Evolutionary conservation across 768 basidiomycete genomes (phyloP).

Genomic region (Mycena amicta): DNA sequence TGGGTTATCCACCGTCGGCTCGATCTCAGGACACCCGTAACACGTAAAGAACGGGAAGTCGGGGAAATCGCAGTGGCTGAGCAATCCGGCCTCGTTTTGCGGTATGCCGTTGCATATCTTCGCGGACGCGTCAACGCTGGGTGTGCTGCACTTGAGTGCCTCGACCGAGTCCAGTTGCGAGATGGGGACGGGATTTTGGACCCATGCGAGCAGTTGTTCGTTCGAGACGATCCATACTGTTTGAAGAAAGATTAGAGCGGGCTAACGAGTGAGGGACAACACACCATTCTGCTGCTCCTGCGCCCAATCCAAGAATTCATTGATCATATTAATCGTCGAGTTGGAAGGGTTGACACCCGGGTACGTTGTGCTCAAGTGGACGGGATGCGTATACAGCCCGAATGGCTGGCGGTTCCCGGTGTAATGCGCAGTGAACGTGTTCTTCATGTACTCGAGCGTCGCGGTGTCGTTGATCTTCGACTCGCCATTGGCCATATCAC

Average conservation of each 20-base stretch:
- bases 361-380: slow-evolving; percentile 57
- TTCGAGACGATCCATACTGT: slow-evolving; percentile 79
- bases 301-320: slow-evolving; percentile 80
- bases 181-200: slow-evolving; percentile 66
- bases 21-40: slow-evolving; percentile 68
- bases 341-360: slow-evolving; percentile 56
- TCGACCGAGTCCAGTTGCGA: slow-evolving; percentile 56
- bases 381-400: slow-evolving; percentile 81
- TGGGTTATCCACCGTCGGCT: slow-evolving; percentile 60
- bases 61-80: slow-evolving; percentile 62
- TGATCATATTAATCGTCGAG: slow-evolving; percentile 73
- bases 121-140: slow-evolving; percentile 51
- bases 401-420: slow-evolving; percentile 75
- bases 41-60: slow-evolving; percentile 84
- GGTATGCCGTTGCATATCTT: slow-evolving; percentile 82
- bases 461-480: slow-evolving; percentile 53
- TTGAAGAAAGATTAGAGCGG: too few species aligned
- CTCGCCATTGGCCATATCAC: slow-evolving; percentile 59
- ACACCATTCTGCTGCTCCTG: slow-evolving; percentile 67
- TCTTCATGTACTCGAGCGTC: slow-evolving; percentile 71
- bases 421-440: slow-evolving; percentile 75
- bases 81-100: slow-evolving; percentile 60
- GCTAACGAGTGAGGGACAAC: too few species aligned
- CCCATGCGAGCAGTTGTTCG: slow-evolving; percentile 74
- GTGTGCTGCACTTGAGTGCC: slow-evolving; percentile 65